phyloP scores from a whole-genome alignment of 768 basidiomycete species.

The Hydnomerulius pinastri region DNA sequence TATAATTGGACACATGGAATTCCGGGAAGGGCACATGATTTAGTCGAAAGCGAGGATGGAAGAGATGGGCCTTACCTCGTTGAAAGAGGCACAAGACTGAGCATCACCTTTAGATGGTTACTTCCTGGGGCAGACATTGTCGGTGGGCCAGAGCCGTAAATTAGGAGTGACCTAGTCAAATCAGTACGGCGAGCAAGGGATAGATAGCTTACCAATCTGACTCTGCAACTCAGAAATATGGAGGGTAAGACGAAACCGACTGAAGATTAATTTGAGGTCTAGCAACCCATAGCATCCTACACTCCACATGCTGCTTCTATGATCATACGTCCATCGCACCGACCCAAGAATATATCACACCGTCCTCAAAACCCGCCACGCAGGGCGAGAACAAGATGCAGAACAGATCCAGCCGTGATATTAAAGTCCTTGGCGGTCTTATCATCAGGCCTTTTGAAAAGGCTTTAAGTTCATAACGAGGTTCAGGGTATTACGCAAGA shows the following conservation, averaged over 20 bases:
- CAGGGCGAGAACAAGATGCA: constrained; percentile 94
- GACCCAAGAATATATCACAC: constrained; percentile 10
- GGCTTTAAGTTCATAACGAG: background rate
- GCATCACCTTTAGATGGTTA: constrained; percentile 87
- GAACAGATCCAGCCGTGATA: constrained; percentile 80
- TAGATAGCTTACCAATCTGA: constrained; percentile 1
- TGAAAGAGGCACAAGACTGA: constrained; percentile 60
- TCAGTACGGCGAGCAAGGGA: constrained; percentile 1
- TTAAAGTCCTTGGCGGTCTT: constrained; percentile 86
- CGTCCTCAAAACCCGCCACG: constrained; percentile 73
- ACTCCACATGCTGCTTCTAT: constrained; percentile 24
- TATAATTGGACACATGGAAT: constrained; percentile 93
- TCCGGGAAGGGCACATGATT: constrained; percentile 57
- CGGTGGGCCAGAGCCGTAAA: constrained; percentile 44
- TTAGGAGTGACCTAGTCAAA: constrained; percentile 5
- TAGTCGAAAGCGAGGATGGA: constrained; percentile 43
- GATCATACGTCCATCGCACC: constrained; percentile 21
- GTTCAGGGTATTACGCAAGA: background rate
- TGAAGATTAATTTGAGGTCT: constrained; percentile 31
- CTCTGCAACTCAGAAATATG: background rate
- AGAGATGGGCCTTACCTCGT: constrained; percentile 39
- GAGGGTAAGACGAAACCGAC: constrained; percentile 8
- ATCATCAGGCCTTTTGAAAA: constrained; percentile 73
- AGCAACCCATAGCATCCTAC: constrained; percentile 29
- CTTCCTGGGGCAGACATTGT: constrained; percentile 83